phyloP scores from a whole-genome alignment of 495 filamentous ascomycete species.

The Aspergillus cristatus region DNA sequence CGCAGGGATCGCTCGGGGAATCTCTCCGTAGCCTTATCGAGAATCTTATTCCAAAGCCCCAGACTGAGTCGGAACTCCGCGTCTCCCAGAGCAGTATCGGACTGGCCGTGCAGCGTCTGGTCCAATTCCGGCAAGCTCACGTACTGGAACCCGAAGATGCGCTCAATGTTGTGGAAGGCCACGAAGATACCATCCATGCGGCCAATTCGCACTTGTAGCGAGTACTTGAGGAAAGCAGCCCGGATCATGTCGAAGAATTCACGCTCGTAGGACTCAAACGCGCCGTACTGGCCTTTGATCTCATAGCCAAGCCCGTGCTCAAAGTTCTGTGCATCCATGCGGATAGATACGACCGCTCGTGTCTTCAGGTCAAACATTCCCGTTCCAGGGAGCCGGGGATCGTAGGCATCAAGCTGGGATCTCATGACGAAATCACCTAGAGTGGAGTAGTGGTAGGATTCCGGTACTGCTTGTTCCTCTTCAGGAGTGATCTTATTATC shows the following conservation, averaged over 20 bases:
- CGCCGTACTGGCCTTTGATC: slow-evolving; percentile 61
- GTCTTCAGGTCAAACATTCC: slow-evolving; percentile 98
- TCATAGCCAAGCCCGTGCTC: slow-evolving; percentile 80
- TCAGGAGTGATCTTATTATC: slow-evolving; percentile 53
- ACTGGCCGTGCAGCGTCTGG: slow-evolving; percentile 63
- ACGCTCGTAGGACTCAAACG: slow-evolving; percentile 84
- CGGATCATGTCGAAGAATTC: slow-evolving; percentile 97
- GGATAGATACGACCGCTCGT: slow-evolving; percentile 78
- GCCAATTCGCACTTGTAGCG: slow-evolving; percentile 88
- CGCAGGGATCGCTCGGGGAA: slow-evolving; percentile 69
- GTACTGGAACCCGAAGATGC: slow-evolving; percentile 98
- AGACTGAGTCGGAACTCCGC: slow-evolving; percentile 79
- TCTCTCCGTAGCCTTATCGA: slow-evolving; percentile 62
- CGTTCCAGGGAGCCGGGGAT: slow-evolving; percentile 75
- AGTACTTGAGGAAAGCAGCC: slow-evolving; percentile 92
- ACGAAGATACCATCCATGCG: slow-evolving; percentile 99
- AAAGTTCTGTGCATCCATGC: slow-evolving; percentile 68
- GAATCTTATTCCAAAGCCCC: slow-evolving; percentile 61
- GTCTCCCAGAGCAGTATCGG: slow-evolving; percentile 59
- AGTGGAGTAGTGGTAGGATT: slow-evolving; percentile 82
- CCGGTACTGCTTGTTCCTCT: slow-evolving; percentile 54
- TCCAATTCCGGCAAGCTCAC: slow-evolving; percentile 84
- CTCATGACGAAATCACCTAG: slow-evolving; percentile 89
- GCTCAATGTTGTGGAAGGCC: slow-evolving; percentile 90
- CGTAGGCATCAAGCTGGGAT: slow-evolving; percentile 89